phyloP scores from a whole-genome alignment of 192 early-diverging fungal species.

The Chytriomyces hyalinus region DNA sequence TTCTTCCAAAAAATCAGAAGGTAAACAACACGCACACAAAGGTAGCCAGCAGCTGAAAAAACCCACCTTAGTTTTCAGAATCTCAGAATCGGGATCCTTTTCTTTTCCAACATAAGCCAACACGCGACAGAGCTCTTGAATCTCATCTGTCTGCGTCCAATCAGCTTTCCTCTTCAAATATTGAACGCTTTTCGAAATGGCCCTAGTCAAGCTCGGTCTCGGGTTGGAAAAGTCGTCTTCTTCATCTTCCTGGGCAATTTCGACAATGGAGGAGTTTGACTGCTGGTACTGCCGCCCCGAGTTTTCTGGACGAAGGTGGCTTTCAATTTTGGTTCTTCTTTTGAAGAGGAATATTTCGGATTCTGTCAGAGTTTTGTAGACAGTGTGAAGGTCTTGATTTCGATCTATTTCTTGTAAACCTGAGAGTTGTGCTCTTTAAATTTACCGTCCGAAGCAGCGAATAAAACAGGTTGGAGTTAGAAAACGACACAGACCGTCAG shows the following conservation, averaged over 20 bases:
- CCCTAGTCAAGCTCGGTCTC: neutral
- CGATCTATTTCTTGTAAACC: slow-evolving; percentile 37
- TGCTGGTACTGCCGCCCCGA: neutral
- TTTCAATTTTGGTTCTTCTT: slow-evolving; percentile 14
- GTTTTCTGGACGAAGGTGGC: neutral
- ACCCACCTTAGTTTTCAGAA: slow-evolving; percentile 21
- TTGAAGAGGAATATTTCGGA: slow-evolving; percentile 56
- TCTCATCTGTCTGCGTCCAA: slow-evolving; percentile 11
- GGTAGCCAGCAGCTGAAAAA: slow-evolving; percentile 9
- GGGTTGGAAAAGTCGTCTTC: neutral
- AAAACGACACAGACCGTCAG: slow-evolving; percentile 30
- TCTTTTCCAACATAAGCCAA: slow-evolving; percentile 6
- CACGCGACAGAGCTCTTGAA: slow-evolving; percentile 8
- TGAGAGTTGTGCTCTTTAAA: neutral
- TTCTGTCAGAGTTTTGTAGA: slow-evolving; percentile 42
- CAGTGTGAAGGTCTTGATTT: slow-evolving; percentile 45
- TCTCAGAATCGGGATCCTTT: slow-evolving; percentile 4
- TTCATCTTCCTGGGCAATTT: neutral
- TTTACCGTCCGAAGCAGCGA: no score
- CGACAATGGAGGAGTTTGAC: neutral
- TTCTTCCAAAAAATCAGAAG: neutral
- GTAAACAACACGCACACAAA: neutral
- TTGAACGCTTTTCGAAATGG: neutral
- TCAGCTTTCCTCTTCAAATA: neutral
- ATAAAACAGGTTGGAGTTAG: neutral